Conservation (phyloP, 139 green algal species). For the Coccomyxa sp. region DNA sequence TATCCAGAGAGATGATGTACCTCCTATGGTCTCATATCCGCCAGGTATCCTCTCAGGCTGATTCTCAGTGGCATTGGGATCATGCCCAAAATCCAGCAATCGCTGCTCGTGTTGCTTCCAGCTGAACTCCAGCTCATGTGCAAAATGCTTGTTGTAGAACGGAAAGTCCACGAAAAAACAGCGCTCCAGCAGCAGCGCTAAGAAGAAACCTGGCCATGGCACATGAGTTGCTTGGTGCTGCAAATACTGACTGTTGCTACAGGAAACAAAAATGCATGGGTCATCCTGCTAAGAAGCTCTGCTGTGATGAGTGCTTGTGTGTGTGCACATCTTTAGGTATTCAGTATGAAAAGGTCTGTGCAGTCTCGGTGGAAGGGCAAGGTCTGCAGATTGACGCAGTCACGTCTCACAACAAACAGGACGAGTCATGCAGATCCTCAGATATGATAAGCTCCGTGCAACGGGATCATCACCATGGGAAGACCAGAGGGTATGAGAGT, state of each 20-base stretch:
- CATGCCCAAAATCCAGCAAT: neutral
- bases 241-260: too few species aligned
- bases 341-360: neutral
- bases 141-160: neutral
- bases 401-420: neutral
- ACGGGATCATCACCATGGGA: too few species aligned
- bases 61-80: neutral
- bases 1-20: too few species aligned
- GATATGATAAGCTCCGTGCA: neutral
- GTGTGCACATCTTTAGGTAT: too few species aligned
- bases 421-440: neutral
- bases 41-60: neutral
- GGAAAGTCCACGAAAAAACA: neutral
- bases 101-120: neutral
- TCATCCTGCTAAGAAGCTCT: too few species aligned
- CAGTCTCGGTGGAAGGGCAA: neutral
- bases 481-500: too few species aligned
- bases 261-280: too few species aligned
- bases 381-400: neutral
- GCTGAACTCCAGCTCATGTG: neutral
- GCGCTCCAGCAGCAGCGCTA: neutral
- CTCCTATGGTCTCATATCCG: neutral
- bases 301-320: too few species aligned
- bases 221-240: too few species aligned
- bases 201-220: neutral